These are phyloP conservation scores for Metschnikowia aberdeeniae DNA, from an alignment of 805 yeast species.

Conservation along the genomic window DNA sequence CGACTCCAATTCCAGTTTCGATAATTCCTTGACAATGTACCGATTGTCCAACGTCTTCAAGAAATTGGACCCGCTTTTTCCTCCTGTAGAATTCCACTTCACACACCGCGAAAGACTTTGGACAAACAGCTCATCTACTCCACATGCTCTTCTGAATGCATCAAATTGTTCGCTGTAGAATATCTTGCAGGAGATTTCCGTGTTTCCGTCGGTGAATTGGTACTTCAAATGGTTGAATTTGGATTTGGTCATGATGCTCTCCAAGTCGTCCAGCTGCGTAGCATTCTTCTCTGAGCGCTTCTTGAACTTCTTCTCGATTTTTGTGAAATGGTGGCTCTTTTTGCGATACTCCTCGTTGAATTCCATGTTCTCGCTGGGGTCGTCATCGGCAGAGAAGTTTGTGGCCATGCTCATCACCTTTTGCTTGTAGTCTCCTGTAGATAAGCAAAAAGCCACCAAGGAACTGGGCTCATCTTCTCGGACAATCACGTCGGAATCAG, in stretches of 20 bases:
- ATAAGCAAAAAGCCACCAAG: conserved; percentile 85
- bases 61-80: conserved; percentile 93
- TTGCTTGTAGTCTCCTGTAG: conserved; percentile 74
- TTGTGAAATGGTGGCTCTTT: conserved; percentile 35
- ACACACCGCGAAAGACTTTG: conserved; percentile 91
- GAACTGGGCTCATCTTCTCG: conserved; percentile 97
- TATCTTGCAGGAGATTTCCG: conserved; percentile 84
- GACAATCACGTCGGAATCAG: conserved; percentile 88
- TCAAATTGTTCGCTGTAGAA: conserved; percentile 96
- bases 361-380: conserved; percentile 21
- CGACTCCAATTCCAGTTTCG: conserved; percentile 85
- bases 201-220: conserved; percentile 82
- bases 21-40: conserved; percentile 82
- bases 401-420: conserved; percentile 45
- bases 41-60: conserved; percentile 89
- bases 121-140: conserved; percentile 66
- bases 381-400: conserved; percentile 10
- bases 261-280: conserved; percentile 39
- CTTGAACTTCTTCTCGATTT: conserved; percentile 40
- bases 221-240: conserved; percentile 89
- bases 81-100: conserved; percentile 95
- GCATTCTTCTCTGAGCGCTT: conserved; percentile 23
- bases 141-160: conserved; percentile 84
- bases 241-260: conserved; percentile 68
- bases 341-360: conserved; percentile 28